A percentile compares a stretch with the other conserved stretches of the same genome.
Conservation (phyloP, 192 early-diverging fungal genomes). For the Backusella circina region DNA sequence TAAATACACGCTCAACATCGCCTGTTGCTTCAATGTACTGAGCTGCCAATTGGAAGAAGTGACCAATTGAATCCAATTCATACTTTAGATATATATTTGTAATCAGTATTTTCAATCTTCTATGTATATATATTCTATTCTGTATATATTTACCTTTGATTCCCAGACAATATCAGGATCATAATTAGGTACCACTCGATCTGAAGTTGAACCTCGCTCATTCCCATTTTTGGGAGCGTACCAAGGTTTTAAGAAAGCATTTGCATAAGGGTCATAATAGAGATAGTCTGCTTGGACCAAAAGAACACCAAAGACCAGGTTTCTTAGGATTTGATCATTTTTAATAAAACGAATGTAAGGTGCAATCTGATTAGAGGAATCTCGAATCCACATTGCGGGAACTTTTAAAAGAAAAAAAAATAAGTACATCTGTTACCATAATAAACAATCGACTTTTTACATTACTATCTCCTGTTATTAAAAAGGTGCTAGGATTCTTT, state of each 20-base stretch:
- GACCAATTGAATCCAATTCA: conserved; percentile 63
- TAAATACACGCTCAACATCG: conserved; percentile 37
- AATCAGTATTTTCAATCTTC: neutral
- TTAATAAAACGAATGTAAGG: conserved; percentile 49
- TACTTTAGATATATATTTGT: conserved; percentile 30
- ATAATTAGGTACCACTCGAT: conserved; percentile 41
- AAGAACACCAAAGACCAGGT: conserved; percentile 51
- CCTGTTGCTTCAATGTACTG: conserved; percentile 46
- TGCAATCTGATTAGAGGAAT: conserved; percentile 64
- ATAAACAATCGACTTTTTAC: neutral
- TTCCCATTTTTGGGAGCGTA: conserved; percentile 36
- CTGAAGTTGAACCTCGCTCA: conserved; percentile 23
- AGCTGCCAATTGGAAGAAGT: conserved; percentile 56
- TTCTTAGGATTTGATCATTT: conserved; percentile 34
- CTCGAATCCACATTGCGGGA: conserved; percentile 74
- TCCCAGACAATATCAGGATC: conserved; percentile 47
- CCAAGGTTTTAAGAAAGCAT: conserved; percentile 58
- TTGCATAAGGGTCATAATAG: conserved; percentile 51
- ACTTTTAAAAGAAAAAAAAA: conserved; percentile 16
- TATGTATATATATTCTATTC: neutral
- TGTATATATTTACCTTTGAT: conserved; percentile 47
- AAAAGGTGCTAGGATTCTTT: conserved; percentile 47
- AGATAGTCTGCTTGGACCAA: conserved; percentile 47
- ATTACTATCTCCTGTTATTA: conserved; percentile 70
- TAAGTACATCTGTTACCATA: conserved; percentile 8